These are phyloP conservation scores for Syncephalis plumigaleata DNA, from an alignment of 371 early-diverging fungal genomes.

Conservation along the genomic window DNA sequence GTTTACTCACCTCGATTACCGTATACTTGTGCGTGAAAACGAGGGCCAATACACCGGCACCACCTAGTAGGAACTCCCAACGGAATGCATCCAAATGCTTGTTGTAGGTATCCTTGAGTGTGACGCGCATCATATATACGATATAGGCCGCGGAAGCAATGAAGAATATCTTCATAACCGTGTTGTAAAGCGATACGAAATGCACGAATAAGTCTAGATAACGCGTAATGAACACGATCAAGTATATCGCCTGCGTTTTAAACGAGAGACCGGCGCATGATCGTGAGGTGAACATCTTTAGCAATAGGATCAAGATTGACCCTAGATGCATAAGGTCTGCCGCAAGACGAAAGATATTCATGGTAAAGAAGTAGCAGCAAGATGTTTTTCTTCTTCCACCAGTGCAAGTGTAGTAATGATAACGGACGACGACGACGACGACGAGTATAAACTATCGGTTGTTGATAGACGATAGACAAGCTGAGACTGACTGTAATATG, in stretches of 20 bases:
- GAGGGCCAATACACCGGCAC: conserved; percentile 47
- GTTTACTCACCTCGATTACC: conserved; percentile 32
- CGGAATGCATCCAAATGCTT: conserved; percentile 80
- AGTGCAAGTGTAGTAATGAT: no score
- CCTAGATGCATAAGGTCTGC: conserved; percentile 92
- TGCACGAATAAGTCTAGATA: conserved; percentile 83
- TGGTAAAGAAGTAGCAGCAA: conserved; percentile 13
- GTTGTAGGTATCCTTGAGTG: conserved; percentile 86
- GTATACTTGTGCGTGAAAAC: conserved; percentile 50
- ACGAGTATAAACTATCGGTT: no score
- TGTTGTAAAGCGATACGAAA: conserved; percentile 78
- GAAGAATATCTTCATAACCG: conserved; percentile 91
- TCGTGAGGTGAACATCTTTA: conserved; percentile 70
- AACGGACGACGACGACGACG: no score
- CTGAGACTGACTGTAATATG: no score
- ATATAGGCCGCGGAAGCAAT: conserved; percentile 71
- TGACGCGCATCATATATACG: conserved; percentile 78
- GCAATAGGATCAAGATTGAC: conserved; percentile 79
- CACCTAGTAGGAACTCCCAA: conserved; percentile 63
- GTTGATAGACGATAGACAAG: no score
- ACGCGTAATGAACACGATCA: conserved; percentile 86
- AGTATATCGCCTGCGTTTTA: conserved; percentile 93
- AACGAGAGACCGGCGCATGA: conserved; percentile 91
- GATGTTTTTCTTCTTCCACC: no score
- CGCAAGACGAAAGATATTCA: conserved; percentile 83